These are phyloP conservation scores for Tuber aestivum DNA, from an alignment of 495 filamentous ascomycete genomes.

Conservation along the genomic window DNA sequence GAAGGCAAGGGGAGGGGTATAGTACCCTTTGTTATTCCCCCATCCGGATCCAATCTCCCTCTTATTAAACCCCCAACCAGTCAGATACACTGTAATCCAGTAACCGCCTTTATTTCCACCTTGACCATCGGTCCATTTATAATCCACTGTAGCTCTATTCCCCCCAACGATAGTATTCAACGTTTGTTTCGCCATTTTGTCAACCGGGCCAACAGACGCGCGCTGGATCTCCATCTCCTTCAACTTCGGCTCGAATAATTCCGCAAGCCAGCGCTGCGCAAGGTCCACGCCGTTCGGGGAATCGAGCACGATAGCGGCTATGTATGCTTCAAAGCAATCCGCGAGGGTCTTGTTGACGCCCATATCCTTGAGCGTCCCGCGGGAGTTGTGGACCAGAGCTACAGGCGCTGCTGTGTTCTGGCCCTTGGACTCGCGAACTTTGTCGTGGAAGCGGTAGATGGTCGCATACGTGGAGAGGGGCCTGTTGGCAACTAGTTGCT, in stretches of 20 bases:
- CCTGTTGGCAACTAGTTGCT: constrained; percentile 39
- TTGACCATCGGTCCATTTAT: constrained; percentile 35
- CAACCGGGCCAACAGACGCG: constrained; percentile 18
- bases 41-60: constrained; percentile 36
- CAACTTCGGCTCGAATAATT: constrained; percentile 37
- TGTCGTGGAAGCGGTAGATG: constrained; percentile 34
- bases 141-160: constrained; percentile 29
- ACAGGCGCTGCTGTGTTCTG: constrained; percentile 26
- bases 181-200: constrained; percentile 42
- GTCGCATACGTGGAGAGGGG: constrained; percentile 35
- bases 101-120: constrained; percentile 41
- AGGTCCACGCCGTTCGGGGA: constrained; percentile 19
- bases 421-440: constrained; percentile 27
- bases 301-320: constrained; percentile 39
- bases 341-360: constrained; percentile 37
- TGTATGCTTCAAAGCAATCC: constrained; percentile 42
- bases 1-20: background rate
- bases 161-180: constrained; percentile 37
- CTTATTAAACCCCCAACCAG: constrained; percentile 38
- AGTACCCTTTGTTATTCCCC: constrained; percentile 37
- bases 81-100: constrained; percentile 36
- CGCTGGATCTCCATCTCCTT: constrained; percentile 27
- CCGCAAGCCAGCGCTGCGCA: constrained; percentile 29
- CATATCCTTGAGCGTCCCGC: background rate
- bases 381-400: constrained; percentile 1